Conservation (phyloP, 2,329 filamentous ascomycete species). For the Aspergillus sclerotialis region DNA sequence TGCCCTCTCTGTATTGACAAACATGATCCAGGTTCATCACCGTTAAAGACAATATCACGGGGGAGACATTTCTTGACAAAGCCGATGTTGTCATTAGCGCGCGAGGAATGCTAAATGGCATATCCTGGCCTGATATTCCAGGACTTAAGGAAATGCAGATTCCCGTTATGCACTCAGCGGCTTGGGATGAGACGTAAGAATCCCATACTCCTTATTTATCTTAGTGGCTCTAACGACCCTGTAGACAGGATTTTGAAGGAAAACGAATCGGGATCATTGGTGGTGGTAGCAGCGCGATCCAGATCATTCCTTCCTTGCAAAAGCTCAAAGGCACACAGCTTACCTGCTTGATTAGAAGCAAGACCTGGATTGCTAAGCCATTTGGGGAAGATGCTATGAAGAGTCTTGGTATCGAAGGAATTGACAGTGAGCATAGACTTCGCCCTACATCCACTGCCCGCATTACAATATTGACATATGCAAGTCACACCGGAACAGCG, state of each 20-base stretch:
- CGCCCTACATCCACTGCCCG: too few relatives aligned
- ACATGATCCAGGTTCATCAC: too few relatives aligned
- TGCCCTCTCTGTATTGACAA: constrained; percentile 31
- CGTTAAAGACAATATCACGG: too few relatives aligned
- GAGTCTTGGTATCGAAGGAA: too few relatives aligned
- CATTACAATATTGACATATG: too few relatives aligned
- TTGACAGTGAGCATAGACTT: too few relatives aligned
- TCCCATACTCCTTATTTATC: too few relatives aligned
- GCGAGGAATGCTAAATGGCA: constrained; percentile 15
- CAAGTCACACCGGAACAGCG: too few relatives aligned
- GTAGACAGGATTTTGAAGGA: constrained; percentile 15
- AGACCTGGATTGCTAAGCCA: constrained; percentile 21
- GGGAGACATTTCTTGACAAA: constrained; percentile 13
- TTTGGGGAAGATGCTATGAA: constrained; percentile 12
- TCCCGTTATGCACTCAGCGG: constrained; percentile 18
- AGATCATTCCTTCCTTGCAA: constrained; percentile 16
- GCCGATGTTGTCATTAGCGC: constrained; percentile 20
- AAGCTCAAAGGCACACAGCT: constrained; percentile 14
- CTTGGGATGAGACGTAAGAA: constrained; percentile 15
- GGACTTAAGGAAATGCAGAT: constrained; percentile 20
- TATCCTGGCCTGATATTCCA: constrained; percentile 23
- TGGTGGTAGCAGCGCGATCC: constrained; percentile 31
- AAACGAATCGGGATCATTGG: constrained; percentile 24
- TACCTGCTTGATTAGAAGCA: constrained; percentile 19
- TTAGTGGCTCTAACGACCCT: too few relatives aligned